Base-by-base conservation (phyloP, 257 asterid species). In the Buddleja alternifolia region DNA sequence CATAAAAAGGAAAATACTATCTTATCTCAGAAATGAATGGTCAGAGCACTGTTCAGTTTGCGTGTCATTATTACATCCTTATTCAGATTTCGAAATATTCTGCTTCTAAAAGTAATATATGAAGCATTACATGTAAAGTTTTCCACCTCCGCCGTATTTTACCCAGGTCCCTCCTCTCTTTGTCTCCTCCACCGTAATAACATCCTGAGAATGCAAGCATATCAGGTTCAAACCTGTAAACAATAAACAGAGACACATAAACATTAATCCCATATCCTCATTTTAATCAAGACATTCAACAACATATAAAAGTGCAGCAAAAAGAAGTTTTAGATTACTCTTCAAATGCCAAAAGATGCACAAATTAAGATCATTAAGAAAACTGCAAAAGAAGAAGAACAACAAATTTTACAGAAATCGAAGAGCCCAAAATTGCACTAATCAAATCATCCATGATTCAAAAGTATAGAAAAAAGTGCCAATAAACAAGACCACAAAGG, bases 121-220 rank as follows among this genome's bases (percentile, higher is more conserved):
- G 75, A 70, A 64, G 74, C 70, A 89, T 87, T 87, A 94, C 99
- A 73, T 89, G 99, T 70, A 94, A 78, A 21, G 98, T 94, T 81
- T 91, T 91, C 98, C 99, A 91, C 66, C 98, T 83, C 82, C 84
- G 86, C 58, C 99, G 77, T 77, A 94, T 91, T 74, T 91, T 89
- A 65, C 88, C 87, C 80, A 94, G 83, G 61, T 89, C 99, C 68
- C 55, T 78, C 82, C 87, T 87, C 83, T 94, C 99, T 84, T 91
- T 86, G 66, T 94, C 92, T 67, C 99, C 98, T 67, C 99, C 98
- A 74, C 98, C 99, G 50, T 87, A 91, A 76, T 91, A 94, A 67
- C 99, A 94, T 78, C 99, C 97, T 29, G 99, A 91, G 88, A 94
- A 94, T 63, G 99, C 99, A 80, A 94, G 98, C 98, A 91, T 94